Evolutionary conservation across 331 rosid genomes (phyloP).

Genomic region (Pyrus hybrid): DNA sequence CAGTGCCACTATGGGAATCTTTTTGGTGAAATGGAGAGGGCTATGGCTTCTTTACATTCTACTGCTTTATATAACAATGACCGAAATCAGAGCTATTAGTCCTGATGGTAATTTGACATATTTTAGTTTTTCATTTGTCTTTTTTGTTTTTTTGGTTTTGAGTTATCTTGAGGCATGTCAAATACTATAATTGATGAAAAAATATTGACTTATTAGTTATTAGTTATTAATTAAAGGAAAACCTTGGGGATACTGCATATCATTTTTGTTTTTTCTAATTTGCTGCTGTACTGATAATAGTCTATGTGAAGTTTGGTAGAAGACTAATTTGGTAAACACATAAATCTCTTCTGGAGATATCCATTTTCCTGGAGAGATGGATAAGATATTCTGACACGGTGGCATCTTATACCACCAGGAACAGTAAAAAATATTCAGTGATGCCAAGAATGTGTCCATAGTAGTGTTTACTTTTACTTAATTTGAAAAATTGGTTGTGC

Average conservation of each 20-base stretch:
- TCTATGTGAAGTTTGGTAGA: not conserved
- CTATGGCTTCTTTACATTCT: constrained; percentile 52
- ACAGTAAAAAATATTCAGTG: not conserved
- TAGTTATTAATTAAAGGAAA: not conserved
- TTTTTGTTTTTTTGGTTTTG: not conserved
- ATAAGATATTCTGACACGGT: not conserved
- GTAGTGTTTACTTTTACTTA: not conserved
- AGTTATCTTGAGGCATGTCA: not conserved
- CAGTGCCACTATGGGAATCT: constrained; percentile 73
- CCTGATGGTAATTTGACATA: constrained; percentile 59
- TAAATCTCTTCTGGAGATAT: not conserved
- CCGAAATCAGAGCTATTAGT: constrained; percentile 44
- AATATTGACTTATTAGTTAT: not conserved
- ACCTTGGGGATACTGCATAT: not conserved
- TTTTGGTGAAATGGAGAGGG: constrained; percentile 60
- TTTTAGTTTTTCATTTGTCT: not conserved
- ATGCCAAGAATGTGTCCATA: not conserved
- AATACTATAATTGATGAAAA: not conserved
- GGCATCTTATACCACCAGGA: not conserved
- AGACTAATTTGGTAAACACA: not conserved
- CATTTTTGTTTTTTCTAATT: not conserved
- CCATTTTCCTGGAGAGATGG: not conserved
- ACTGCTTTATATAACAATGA: constrained; percentile 24
- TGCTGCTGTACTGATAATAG: not conserved
- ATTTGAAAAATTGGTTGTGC: not conserved